Percentiles rank a stretch among this genome's conserved stretches.
Evolutionary conservation across 345 rosid species (phyloP).

Genomic region (Cardamine chenopodiifolia): DNA sequence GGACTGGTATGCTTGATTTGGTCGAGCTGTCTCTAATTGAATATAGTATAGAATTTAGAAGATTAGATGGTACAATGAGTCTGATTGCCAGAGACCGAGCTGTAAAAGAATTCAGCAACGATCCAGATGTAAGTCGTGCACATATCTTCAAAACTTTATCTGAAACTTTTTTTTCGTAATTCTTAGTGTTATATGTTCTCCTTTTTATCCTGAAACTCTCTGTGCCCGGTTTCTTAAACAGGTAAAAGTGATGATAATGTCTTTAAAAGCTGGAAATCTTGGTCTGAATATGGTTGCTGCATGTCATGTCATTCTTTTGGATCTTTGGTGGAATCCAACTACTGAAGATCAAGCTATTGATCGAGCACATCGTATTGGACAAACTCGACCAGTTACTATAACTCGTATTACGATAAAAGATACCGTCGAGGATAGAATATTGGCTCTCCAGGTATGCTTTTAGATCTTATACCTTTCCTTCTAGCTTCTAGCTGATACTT

Average conservation of each 20-base stretch:
- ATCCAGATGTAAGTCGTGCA: slow-evolving; percentile 62
- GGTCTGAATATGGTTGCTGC: slow-evolving; percentile 99
- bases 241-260: slow-evolving; percentile 92
- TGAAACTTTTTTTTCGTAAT: not conserved
- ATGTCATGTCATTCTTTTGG: slow-evolving; percentile 88
- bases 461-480: slow-evolving; percentile 4
- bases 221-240: slow-evolving; percentile 39
- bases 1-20: slow-evolving; percentile 92
- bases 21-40: slow-evolving; percentile 61
- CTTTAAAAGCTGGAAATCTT: slow-evolving; percentile 92
- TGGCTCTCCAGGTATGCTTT: slow-evolving; percentile 75
- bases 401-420: slow-evolving; percentile 80
- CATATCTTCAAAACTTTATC: not conserved
- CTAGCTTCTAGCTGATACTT: slow-evolving; percentile 1
- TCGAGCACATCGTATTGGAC: slow-evolving; percentile 98
- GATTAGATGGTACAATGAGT: slow-evolving; percentile 92
- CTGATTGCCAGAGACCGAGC: slow-evolving; percentile 78
- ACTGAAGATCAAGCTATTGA: slow-evolving; percentile 55
- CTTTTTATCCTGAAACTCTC: slow-evolving; percentile 16
- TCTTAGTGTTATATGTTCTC: slow-evolving; percentile 1
- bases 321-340: slow-evolving; percentile 99
- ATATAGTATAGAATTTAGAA: slow-evolving; percentile 61
- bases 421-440: slow-evolving; percentile 88
- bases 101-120: slow-evolving; percentile 76
- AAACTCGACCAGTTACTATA: slow-evolving; percentile 92